Conservation (phyloP, 768 basidiomycete species). For the Fibroporia radiculosa region DNA sequence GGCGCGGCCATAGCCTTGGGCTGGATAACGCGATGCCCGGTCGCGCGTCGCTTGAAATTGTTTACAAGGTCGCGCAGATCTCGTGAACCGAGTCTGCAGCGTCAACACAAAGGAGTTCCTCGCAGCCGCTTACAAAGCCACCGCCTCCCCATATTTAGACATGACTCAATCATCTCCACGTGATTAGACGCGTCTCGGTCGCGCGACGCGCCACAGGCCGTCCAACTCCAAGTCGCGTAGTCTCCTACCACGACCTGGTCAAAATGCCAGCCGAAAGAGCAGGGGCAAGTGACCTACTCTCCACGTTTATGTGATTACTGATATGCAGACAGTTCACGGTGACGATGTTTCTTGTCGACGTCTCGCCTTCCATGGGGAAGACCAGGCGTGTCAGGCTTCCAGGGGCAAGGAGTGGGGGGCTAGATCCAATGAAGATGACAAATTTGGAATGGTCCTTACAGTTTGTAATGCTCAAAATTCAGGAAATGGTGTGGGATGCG, state of each 20-base stretch:
- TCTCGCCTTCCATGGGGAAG: slow-evolving; percentile 79
- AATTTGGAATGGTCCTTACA: slow-evolving; percentile 79
- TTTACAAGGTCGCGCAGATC: slow-evolving; percentile 22
- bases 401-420: slow-evolving; percentile 40
- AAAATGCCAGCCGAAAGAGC: slow-evolving; percentile 75
- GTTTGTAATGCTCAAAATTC: slow-evolving; percentile 84
- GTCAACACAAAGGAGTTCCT: slow-evolving; percentile 1
- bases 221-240: slow-evolving; percentile 7
- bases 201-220: background rate
- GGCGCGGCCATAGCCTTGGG: slow-evolving; percentile 19
- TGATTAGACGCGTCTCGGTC: background rate
- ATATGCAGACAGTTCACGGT: slow-evolving; percentile 57
- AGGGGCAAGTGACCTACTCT: slow-evolving; percentile 44
- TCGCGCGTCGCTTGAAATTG: background rate
- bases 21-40: slow-evolving; percentile 4
- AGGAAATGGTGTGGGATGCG: slow-evolving; percentile 66
- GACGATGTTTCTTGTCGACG: slow-evolving; percentile 85
- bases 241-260: slow-evolving; percentile 3
- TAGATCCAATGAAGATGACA: slow-evolving; percentile 49
- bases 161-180: background rate
- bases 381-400: slow-evolving; percentile 49
- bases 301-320: background rate
- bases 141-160: slow-evolving; percentile 1
- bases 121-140: slow-evolving; percentile 8
- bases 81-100: slow-evolving; percentile 25